These are phyloP conservation scores for Lipomyces lipofer DNA, from an alignment of 805 yeast species.

Conservation along the genomic window DNA sequence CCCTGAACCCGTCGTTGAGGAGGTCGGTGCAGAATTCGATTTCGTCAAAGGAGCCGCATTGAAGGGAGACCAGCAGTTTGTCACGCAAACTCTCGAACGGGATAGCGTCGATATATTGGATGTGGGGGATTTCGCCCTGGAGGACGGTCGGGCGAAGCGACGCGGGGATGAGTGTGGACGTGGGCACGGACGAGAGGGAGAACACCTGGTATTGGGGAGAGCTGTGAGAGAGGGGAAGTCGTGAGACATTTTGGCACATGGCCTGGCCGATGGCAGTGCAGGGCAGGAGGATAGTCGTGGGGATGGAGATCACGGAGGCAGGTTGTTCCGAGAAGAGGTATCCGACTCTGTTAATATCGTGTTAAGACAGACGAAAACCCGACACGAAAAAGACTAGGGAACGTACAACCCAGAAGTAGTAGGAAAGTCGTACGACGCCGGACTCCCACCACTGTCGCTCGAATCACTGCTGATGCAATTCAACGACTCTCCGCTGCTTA, in stretches of 20 bases:
- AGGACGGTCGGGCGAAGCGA: constrained; percentile 19
- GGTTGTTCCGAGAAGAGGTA: too few relatives aligned
- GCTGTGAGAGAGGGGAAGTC: constrained; percentile 12
- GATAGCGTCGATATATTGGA: constrained; percentile 25
- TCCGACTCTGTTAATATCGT: too few relatives aligned
- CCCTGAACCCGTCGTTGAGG: constrained; percentile 19
- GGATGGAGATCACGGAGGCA: too few relatives aligned
- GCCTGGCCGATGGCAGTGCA: constrained; percentile 18
- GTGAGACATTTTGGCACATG: constrained; percentile 17
- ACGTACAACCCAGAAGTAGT: neutral
- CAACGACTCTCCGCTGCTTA: neutral
- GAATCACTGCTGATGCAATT: neutral
- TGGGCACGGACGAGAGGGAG: neutral
- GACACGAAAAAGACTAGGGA: neutral
- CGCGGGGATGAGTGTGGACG: constrained; percentile 6
- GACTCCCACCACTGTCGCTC: neutral
- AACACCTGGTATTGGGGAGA: constrained; percentile 21
- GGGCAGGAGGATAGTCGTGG: constrained; percentile 10
- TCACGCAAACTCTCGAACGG: constrained; percentile 22
- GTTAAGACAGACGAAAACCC: too few relatives aligned
- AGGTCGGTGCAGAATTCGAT: constrained; percentile 23
- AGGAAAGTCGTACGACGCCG: neutral
- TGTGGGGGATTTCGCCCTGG: constrained; percentile 21
- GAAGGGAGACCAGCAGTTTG: constrained; percentile 12
- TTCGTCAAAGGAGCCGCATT: constrained; percentile 20